Conservation (phyloP, 2,329 filamentous ascomycete species). For the Trichoderma brevicompactum region DNA sequence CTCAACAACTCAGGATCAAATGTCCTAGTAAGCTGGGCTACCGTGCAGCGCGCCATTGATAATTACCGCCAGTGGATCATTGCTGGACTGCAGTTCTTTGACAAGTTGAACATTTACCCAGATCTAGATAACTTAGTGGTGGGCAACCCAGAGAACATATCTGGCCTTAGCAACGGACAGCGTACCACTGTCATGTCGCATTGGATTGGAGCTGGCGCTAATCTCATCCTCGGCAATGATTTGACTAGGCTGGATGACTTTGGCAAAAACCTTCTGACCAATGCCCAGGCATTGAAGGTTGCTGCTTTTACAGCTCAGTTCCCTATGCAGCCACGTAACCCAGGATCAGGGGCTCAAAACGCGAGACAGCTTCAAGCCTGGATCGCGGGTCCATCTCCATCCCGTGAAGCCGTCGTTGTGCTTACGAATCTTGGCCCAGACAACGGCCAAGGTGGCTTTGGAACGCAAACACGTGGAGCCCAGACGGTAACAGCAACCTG, state of each 20-base stretch:
- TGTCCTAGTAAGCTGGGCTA: slow-evolving; percentile 30
- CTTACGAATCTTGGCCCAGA: slow-evolving; percentile 32
- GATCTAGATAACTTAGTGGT: slow-evolving; percentile 32
- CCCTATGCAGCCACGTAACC: slow-evolving; percentile 31
- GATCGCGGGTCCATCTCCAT: slow-evolving; percentile 30
- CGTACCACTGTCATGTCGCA: slow-evolving; percentile 32
- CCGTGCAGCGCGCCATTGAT: slow-evolving; percentile 31
- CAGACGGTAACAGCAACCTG: slow-evolving; percentile 31
- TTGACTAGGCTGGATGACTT: slow-evolving; percentile 29
- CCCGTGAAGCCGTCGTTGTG: slow-evolving; percentile 29
- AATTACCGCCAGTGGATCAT: slow-evolving; percentile 34
- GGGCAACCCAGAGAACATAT: slow-evolving; percentile 29
- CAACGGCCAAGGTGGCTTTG: slow-evolving; percentile 32
- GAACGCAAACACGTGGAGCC: slow-evolving; percentile 15
- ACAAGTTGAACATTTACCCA: slow-evolving; percentile 28
- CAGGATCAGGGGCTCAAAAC: slow-evolving; percentile 29
- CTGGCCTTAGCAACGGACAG: slow-evolving; percentile 30
- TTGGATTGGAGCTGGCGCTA: slow-evolving; percentile 32
- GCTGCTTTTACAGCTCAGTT: slow-evolving; percentile 32
- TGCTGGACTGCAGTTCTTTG: slow-evolving; percentile 29
- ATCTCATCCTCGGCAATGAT: slow-evolving; percentile 32
- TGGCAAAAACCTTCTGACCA: slow-evolving; percentile 30
- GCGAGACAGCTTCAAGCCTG: slow-evolving; percentile 32
- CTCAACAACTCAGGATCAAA: slow-evolving; percentile 31
- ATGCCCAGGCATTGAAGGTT: slow-evolving; percentile 25